These are phyloP conservation scores for Scheffersomyces spartinae DNA, from an alignment of 805 yeast species.

Conservation along the genomic window DNA sequence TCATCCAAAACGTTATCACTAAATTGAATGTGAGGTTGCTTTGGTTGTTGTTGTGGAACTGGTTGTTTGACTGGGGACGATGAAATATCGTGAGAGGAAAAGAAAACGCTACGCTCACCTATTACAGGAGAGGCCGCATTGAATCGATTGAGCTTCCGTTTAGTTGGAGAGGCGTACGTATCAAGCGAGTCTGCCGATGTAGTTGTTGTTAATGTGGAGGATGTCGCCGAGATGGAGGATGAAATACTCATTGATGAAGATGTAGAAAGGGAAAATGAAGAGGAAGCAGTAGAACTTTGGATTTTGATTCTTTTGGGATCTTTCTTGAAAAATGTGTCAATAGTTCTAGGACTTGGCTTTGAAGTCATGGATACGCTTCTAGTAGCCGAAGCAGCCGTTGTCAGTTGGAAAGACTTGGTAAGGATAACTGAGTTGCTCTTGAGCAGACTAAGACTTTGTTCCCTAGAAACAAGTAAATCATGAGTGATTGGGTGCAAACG, in stretches of 20 bases:
- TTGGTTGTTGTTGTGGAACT: slow-evolving; percentile 4
- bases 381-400: slow-evolving; percentile 2
- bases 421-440: slow-evolving; percentile 5
- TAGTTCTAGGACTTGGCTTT: slow-evolving; percentile 1
- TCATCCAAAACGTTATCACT: slow-evolving; percentile 6
- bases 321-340: slow-evolving; percentile 3
- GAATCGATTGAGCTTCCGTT: slow-evolving; percentile 1
- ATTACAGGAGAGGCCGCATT: too few species aligned
- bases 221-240: too few species aligned
- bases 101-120: not conserved
- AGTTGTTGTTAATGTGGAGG: not conserved
- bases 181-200: not conserved
- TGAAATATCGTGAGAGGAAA: not conserved
- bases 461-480: slow-evolving; percentile 35
- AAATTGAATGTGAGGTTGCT: not conserved
- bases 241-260: too few species aligned
- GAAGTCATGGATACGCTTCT: slow-evolving; percentile 5
- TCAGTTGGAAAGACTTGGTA: not conserved
- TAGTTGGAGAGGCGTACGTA: slow-evolving; percentile 1
- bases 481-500: slow-evolving; percentile 55
- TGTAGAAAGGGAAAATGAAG: too few species aligned
- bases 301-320: too few species aligned
- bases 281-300: too few species aligned
- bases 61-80: not conserved
- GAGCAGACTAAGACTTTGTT: slow-evolving; percentile 16